Conservation (phyloP, 495 filamentous ascomycete species). For the Lentithecium fluviatile region DNA sequence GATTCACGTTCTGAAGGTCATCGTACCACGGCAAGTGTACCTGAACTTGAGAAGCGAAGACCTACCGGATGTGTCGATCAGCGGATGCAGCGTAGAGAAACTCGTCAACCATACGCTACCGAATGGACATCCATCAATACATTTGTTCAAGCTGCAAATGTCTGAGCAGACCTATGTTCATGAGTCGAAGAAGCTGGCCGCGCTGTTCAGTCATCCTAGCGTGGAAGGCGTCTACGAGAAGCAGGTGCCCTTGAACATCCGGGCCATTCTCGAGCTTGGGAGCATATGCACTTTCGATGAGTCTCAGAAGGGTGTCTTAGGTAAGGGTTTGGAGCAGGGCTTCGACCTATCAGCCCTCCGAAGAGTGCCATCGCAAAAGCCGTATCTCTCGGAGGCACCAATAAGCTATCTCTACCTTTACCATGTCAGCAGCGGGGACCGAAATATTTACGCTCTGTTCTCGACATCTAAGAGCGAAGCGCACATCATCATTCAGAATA, state of each 20-base stretch:
- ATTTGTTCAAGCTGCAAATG: constrained; percentile 90
- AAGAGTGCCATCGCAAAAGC: constrained; percentile 60
- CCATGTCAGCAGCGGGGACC: constrained; percentile 83
- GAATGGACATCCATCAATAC: constrained; percentile 90
- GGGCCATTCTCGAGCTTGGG: constrained; percentile 84
- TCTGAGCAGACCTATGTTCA: constrained; percentile 83
- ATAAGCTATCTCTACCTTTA: constrained; percentile 87
- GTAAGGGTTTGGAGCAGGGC: constrained; percentile 86
- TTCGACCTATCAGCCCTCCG: constrained; percentile 82
- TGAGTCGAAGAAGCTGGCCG: constrained; percentile 75
- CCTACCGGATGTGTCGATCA: constrained; percentile 83
- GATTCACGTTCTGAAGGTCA: constrained; percentile 81
- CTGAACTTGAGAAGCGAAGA: constrained; percentile 85
- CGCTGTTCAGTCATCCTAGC: constrained; percentile 85
- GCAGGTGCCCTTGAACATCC: constrained; percentile 77
- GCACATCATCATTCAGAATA: constrained; percentile 81
- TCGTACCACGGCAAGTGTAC: constrained; percentile 85
- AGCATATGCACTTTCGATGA: constrained; percentile 95
- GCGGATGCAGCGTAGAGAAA: constrained; percentile 84
- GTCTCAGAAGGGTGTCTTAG: constrained; percentile 82
- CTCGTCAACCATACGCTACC: constrained; percentile 80
- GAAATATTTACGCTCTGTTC: constrained; percentile 91
- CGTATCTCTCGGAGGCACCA: constrained; percentile 63
- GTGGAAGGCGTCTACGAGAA: constrained; percentile 97
- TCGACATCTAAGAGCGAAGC: constrained; percentile 79